Evolutionary conservation across 345 rosid species (phyloP).

Genomic region (Trapa incisa): DNA sequence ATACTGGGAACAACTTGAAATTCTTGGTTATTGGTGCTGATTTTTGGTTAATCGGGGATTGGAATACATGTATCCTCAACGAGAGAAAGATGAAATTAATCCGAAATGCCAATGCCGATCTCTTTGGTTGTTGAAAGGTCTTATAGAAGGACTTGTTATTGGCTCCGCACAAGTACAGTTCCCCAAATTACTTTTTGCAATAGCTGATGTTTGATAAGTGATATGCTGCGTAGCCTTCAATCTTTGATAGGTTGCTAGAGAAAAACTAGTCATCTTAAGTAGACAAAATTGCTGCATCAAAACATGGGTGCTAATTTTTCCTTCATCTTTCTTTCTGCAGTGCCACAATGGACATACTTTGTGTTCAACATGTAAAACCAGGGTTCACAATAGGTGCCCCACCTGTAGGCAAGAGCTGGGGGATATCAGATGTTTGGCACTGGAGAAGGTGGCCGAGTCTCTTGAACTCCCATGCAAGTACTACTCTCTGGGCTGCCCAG

Average conservation of each 20-base stretch:
- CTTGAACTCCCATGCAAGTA: constrained; percentile 42
- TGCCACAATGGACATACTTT: constrained; percentile 46
- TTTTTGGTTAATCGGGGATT: neutral
- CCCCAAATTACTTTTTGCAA: no score
- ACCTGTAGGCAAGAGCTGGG: constrained; percentile 51
- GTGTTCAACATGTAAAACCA: constrained; percentile 38
- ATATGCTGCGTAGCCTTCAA: neutral
- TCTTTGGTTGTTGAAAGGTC: neutral
- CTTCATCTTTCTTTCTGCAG: constrained; percentile 14
- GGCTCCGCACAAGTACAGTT: neutral
- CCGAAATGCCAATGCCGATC: neutral
- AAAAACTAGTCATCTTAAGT: no score
- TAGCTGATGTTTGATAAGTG: neutral
- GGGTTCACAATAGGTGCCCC: constrained; percentile 43
- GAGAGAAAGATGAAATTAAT: neutral
- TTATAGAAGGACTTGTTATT: neutral
- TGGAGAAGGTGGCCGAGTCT: constrained; percentile 44
- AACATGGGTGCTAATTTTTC: neutral
- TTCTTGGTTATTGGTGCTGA: neutral
- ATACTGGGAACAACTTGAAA: neutral
- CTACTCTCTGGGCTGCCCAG: constrained; percentile 34
- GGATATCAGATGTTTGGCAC: constrained; percentile 39
- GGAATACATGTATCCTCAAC: neutral
- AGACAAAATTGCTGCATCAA: no score
- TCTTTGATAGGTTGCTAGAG: neutral